Base-by-base conservation (phyloP, 2,329 filamentous ascomycete genomes). In the Aurifilum marmelostoma region DNA sequence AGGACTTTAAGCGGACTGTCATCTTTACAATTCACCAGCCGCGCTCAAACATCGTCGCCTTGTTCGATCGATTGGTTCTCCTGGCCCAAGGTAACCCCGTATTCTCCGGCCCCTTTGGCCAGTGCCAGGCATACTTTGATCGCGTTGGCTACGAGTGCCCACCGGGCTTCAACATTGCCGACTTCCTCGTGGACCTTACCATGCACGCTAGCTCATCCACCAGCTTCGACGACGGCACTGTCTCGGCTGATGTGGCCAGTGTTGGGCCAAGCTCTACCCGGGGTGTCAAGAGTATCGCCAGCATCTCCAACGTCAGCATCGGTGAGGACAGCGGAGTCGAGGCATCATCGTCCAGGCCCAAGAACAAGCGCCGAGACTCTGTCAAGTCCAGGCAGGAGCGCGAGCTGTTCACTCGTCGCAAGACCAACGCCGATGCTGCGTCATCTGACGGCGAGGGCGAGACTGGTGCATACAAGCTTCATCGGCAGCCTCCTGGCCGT, bases 11-110 rank as follows among this genome's bases (percentile, higher is more conserved):
- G 81, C 88, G 97, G 71, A 99, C 97, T 0, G 94, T 99, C 67
- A 92, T 99, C 71, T 97, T 99, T 81, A 99, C 96, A 18, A 99
- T 99, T 72, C 96, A 99, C 79, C 96, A 99, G 76, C 96, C 96
- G 50, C 89, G 97, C 73, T 99, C 96, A 14, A 99, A 99, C 79
- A 99, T 99, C 76, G 96, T 98, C 29, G 96, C 96, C 12, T 86
- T 99, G 3, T 99, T 99, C 77, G 96, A 99, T 77, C 90, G 95
- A 67, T 85, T 99, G n/a, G 86, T 99, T 66, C 88, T 99, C 18
- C 84, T 99, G 58, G 96, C 96, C 2, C 91, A 93, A 73, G 96
- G 96, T 34, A 91, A 91, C 75, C 92, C 93, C 1, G 96, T 99
- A 9, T 99, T 97, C 79, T 98, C 96, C 3, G 96, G 96, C 0